Base-by-base conservation (phyloP, 495 filamentous ascomycete species). In the Xylaria intraflava region DNA sequence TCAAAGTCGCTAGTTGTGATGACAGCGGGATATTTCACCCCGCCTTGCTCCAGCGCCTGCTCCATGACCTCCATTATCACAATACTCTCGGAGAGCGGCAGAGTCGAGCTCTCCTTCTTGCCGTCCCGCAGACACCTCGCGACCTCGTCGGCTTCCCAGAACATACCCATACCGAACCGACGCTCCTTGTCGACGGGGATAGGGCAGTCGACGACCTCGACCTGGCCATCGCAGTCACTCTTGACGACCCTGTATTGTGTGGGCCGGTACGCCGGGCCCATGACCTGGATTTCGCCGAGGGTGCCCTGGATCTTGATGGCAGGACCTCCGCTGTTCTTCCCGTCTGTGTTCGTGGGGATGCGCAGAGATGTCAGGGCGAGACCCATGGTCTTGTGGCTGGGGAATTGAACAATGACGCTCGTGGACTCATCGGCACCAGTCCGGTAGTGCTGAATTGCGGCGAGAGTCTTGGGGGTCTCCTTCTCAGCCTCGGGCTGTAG, bases 41-140 rank as follows among this genome's bases (percentile, higher is more conserved):
- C 87, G 44, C 84, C 83, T 76, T 91, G 86, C 67, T 71, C 77
- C 62, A 92, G 76, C 17, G 90, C 86, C 73, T 86, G 81, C 76
- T 97, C 92, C 92, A 96, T 95, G 11, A 85, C 81, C 66, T 91
- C 84, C 91, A 96, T 96, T 49, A 96, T 90, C 23, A 86, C 80
- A 49, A 96, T 77, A 65, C 89, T 95, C 76, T 97, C 92, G 59
- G 85, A 82, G 81, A 80, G 85, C 9, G 82, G 74, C 72, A 93
- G 65, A 9, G 69, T 72, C 51, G 85, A 81, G 68, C 90, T 90
- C 75, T 96, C 83, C 59, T 80, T 62, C 73, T 83, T 86, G 39
- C 89, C 89, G 74, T 96, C 89, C 43, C 86, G 78, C 55, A 96
- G 62, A 65, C 88, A 94, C 20, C 87, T 75, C 41, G 86, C 90